Base-by-base conservation (phyloP, 1,284 basidiomycete species). In the Pterulicium gracile region DNA sequence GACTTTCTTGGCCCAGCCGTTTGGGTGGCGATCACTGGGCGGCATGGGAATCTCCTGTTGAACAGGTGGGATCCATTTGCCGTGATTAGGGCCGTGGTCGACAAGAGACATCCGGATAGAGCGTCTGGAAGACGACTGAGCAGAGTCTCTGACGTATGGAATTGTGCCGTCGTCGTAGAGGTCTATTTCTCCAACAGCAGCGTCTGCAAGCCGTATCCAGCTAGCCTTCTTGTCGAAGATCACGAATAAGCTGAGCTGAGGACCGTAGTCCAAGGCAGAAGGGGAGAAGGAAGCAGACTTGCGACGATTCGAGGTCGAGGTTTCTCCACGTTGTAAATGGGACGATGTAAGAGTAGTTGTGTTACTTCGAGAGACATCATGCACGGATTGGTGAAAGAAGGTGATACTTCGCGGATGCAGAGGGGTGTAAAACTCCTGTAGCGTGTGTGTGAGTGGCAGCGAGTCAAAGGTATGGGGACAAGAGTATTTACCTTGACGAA, bases 171-270 rank as follows among this genome's bases (percentile, higher is more conserved):
- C 69, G 43, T 83, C 82, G 52, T 68, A 73, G 36, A 88, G 62
- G 43, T 83, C 79, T 27, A 88, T 67, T 58, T 89, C 87, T 22
- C 79, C 75, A 3, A 88, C 86, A 13, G 82, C 79, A 34, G 87
- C 76, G 60, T 89, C 86, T 2, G 77, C 75, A 24, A 89, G 60
- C 21, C 86, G 80, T 54, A 89, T 88, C 60, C 85, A 67, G 18
- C 79, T 76, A 1, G 85, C 84, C 56, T 84, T 88, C 64, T 89
- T 89, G 58, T 88, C 87, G 56, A 89, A 89, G 20, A 80, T 65
- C 47, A 87, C 77, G 54, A 88, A 88, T 10, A 89, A 65, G 52
- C 76, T 77, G 54, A 84, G 74, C 52, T 88, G 85, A 2, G 73
- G 71, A 18, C 79, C 77, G 55, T 82, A 82, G 45, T 66, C 66